phyloP scores from a whole-genome alignment of 148 eudicot species.

The Cornus florida region DNA sequence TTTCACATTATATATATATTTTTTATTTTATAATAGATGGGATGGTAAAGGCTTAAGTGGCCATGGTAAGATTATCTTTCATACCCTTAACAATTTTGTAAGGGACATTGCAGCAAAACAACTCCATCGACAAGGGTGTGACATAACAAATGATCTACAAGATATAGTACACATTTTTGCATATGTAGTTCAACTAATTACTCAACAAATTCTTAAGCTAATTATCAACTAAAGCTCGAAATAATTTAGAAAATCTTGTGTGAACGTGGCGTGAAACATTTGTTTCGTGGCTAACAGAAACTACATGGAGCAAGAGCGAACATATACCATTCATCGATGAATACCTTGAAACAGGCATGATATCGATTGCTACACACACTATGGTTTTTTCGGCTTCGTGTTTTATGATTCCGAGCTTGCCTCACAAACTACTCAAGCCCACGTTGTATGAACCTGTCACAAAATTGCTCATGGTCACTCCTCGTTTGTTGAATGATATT shows the following conservation, averaged over 20 bases:
- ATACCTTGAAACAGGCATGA: conserved; percentile 36
- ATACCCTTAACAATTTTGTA: conserved; percentile 38
- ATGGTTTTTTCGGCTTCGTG: conserved; percentile 30
- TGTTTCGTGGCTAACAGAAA: conserved; percentile 41
- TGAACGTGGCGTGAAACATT: conserved; percentile 45
- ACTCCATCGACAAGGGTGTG: conserved; percentile 20
- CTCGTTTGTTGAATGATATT: conserved; percentile 43
- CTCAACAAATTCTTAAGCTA: not conserved
- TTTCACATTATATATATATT: no score
- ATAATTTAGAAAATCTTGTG: no score
- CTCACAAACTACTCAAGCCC: conserved; percentile 15
- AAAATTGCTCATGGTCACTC: conserved; percentile 33
- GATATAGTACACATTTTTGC: conserved; percentile 25
- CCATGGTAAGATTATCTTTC: conserved; percentile 36
- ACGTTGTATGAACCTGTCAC: conserved; percentile 25
- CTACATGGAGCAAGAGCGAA: conserved; percentile 38
- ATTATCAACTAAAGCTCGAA: not conserved
- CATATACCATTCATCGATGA: conserved; percentile 35
- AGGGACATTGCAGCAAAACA: conserved; percentile 16
- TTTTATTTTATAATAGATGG: conserved; percentile 28
- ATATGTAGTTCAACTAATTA: not conserved
- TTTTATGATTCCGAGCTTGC: conserved; percentile 11
- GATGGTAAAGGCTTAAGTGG: conserved; percentile 31
- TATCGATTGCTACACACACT: conserved; percentile 30
- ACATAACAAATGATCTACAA: conserved; percentile 19